These are phyloP conservation scores for Pisolithus sp. DNA, from an alignment of 768 basidiomycete species.

Conservation along the genomic window DNA sequence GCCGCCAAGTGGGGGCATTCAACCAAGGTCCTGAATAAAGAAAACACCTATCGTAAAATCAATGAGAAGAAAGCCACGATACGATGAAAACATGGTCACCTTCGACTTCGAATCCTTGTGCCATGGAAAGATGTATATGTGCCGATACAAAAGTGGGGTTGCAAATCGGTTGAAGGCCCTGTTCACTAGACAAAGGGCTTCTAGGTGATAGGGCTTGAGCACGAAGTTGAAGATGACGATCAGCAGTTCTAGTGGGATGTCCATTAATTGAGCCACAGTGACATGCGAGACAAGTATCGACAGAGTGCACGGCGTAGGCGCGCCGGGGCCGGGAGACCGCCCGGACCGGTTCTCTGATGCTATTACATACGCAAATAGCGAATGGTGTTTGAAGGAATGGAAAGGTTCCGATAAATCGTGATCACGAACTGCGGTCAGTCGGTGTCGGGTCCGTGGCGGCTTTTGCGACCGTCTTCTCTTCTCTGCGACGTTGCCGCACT, in stretches of 20 bases:
- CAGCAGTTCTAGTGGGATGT: slow-evolving; percentile 64
- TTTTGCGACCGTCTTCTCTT: too few species aligned
- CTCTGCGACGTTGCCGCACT: too few species aligned
- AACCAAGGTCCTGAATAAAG: slow-evolving; percentile 58
- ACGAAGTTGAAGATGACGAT: slow-evolving; percentile 49
- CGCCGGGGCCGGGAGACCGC: too few species aligned
- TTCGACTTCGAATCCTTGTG: slow-evolving; percentile 57
- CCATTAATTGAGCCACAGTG: slow-evolving; percentile 39
- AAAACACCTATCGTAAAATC: slow-evolving; percentile 39
- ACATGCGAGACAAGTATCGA: too few species aligned
- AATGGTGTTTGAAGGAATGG: too few species aligned
- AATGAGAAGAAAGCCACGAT: not conserved
- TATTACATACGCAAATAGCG: too few species aligned
- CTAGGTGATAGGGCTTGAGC: slow-evolving; percentile 46
- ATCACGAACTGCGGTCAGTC: too few species aligned
- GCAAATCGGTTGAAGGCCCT: slow-evolving; percentile 48
- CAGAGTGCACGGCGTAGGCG: too few species aligned
- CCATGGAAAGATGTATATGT: slow-evolving; percentile 64
- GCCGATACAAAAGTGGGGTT: slow-evolving; percentile 47
- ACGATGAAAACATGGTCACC: slow-evolving; percentile 28
- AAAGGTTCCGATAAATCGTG: too few species aligned
- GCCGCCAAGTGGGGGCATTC: slow-evolving; percentile 48
- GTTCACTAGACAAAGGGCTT: slow-evolving; percentile 50
- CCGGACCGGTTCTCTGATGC: too few species aligned
- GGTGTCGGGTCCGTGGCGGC: too few species aligned